These are phyloP conservation scores for Lavandula angustifolia DNA, from an alignment of 257 asterid species.

Conservation along the genomic window DNA sequence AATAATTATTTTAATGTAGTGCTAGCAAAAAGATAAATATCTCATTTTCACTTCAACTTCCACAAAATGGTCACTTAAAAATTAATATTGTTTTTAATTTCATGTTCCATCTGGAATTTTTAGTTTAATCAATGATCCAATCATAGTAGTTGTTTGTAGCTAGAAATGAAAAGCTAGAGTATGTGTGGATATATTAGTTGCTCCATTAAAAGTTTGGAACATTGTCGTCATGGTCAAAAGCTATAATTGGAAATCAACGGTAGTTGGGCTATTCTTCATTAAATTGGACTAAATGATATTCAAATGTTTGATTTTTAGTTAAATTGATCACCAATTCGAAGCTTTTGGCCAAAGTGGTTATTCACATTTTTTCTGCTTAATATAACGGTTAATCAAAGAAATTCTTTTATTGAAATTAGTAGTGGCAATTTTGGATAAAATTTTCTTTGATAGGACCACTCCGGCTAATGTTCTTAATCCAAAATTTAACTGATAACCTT, in stretches of 20 bases:
- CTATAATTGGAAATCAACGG: constrained; percentile 48
- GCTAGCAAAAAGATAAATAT: constrained; percentile 33
- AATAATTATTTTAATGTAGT: constrained; percentile 21
- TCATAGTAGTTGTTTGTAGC: constrained; percentile 26
- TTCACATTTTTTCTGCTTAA: no score
- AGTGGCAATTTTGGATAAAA: no score
- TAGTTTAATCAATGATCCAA: constrained; percentile 36
- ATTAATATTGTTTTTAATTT: not conserved
- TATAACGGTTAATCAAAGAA: no score
- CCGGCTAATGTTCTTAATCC: no score
- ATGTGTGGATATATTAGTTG: constrained; percentile 5
- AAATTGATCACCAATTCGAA: no score
- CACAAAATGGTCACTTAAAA: constrained; percentile 27
- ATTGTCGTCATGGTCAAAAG: constrained; percentile 62
- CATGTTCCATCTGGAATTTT: constrained; percentile 17
- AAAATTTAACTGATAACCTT: no score
- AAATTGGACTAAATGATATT: not conserved
- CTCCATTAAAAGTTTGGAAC: constrained; percentile 29
- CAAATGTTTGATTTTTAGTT: no score
- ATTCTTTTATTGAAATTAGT: no score
- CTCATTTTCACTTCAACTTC: constrained; percentile 33
- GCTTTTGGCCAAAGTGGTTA: no score
- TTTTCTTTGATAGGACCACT: no score
- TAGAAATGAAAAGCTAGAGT: constrained; percentile 34
- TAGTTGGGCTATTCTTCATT: constrained; percentile 42